Evolutionary conservation across 1,284 basidiomycete species (phyloP).

Genomic region (Naganishia sp.): DNA sequence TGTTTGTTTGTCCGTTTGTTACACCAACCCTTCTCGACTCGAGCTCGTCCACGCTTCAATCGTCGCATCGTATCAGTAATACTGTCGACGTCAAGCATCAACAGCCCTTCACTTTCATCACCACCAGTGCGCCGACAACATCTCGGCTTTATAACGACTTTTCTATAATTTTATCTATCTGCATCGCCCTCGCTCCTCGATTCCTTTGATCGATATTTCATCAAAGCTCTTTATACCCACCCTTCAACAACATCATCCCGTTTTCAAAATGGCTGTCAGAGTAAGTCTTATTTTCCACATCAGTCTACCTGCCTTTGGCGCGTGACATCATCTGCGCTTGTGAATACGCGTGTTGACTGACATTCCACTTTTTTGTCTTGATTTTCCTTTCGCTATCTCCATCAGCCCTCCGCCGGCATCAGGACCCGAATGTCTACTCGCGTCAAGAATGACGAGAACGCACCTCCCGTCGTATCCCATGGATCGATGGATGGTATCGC

Average conservation of each 20-base stretch:
- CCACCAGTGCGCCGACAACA: constrained; percentile 8
- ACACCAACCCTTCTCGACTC: background rate
- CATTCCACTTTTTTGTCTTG: constrained; percentile 11
- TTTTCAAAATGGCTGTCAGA: constrained; percentile 25
- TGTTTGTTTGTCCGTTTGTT: background rate
- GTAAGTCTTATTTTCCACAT: constrained; percentile 14
- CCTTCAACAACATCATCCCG: background rate
- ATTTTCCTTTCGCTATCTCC: background rate
- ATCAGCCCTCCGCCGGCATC: constrained; percentile 22
- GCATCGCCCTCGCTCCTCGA: constrained; percentile 3
- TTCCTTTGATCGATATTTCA: constrained; percentile 6
- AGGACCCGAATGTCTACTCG: constrained; percentile 20
- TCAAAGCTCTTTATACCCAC: constrained; percentile 15
- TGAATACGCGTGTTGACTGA: constrained; percentile 19
- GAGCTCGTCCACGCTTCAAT: constrained; percentile 9
- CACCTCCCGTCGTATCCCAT: constrained; percentile 42
- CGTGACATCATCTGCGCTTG: constrained; percentile 29
- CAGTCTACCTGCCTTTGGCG: background rate
- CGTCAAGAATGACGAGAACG: constrained; percentile 47
- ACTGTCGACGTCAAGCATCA: constrained; percentile 1
- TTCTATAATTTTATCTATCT: constrained; percentile 25
- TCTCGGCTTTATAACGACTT: constrained; percentile 26
- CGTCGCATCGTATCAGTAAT: constrained; percentile 1
- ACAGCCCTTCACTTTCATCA: constrained; percentile 23
- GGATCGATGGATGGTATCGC: constrained; percentile 41